phyloP scores from a whole-genome alignment of 2,329 filamentous ascomycete genomes.

The Pleomassaria siparia region DNA sequence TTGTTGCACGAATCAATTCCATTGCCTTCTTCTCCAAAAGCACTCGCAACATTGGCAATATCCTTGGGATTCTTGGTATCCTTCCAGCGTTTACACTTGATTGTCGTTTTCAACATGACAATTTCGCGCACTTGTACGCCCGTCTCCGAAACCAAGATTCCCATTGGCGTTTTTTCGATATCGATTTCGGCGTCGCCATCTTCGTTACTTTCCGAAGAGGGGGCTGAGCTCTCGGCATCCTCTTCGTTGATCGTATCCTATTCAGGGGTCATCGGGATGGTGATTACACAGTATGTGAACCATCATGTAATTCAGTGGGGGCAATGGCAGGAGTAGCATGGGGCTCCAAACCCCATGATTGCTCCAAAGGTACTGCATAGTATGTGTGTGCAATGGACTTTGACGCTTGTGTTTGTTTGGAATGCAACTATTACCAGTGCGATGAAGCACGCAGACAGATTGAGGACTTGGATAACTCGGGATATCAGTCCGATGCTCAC shows the following conservation, averaged over 20 bases:
- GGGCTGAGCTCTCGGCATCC: conserved; percentile 7
- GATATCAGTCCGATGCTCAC: conserved; percentile 70
- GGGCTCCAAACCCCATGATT: neutral
- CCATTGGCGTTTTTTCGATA: neutral
- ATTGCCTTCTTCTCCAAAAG: conserved; percentile 44
- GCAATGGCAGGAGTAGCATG: neutral
- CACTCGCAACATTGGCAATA: conserved; percentile 64
- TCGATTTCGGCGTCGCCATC: conserved; percentile 35
- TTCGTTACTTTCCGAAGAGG: conserved; percentile 23
- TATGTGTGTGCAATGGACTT: neutral
- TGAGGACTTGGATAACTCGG: conserved; percentile 66
- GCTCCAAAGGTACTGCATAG: neutral
- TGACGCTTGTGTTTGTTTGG: too few species aligned
- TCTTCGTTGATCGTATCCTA: conserved; percentile 54
- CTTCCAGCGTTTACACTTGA: conserved; percentile 81
- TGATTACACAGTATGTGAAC: conserved; percentile 67
- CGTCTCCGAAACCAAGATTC: conserved; percentile 26
- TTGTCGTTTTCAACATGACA: conserved; percentile 64
- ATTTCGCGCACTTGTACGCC: conserved; percentile 77
- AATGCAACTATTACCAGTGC: conserved; percentile 66
- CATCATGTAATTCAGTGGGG: conserved; percentile 45
- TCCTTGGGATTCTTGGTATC: conserved; percentile 70
- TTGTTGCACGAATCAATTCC: conserved; percentile 57
- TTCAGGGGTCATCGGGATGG: conserved; percentile 76
- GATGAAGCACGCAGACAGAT: conserved; percentile 67